Percentiles rank a stretch among this genome's conserved stretches.
Conservation (phyloP, 2,329 filamentous ascomycete species). For the Pestalotiopsis sp. region DNA sequence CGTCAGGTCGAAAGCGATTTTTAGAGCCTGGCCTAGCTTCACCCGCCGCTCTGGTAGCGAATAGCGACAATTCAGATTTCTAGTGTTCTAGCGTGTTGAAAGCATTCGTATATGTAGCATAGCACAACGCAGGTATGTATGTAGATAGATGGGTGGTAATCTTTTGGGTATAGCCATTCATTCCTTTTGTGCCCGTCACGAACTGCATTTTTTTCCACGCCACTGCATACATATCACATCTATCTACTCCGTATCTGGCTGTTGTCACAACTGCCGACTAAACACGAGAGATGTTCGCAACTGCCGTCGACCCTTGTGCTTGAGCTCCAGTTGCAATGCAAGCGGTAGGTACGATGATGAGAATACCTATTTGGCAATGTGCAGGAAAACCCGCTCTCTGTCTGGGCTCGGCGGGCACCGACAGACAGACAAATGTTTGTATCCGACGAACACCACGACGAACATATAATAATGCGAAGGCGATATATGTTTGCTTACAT, state of each 20-base stretch:
- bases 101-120: not conserved
- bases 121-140: not conserved
- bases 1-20: slow-evolving; percentile 7
- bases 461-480: not conserved
- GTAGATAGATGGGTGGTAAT: not conserved
- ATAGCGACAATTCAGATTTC: not conserved
- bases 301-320: not conserved
- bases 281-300: not conserved
- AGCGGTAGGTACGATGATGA: no score
- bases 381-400: no score
- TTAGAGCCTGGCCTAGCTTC: slow-evolving; percentile 8
- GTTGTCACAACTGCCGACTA: not conserved
- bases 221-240: no score
- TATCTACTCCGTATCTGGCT: not conserved
- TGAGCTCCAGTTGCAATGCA: no score
- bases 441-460: not conserved
- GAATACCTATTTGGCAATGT: no score
- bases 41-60: slow-evolving; percentile 10
- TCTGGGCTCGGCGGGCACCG: no score
- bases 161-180: no score
- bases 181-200: no score
- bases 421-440: no score
- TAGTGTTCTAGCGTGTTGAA: not conserved
- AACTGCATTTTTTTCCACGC: no score
- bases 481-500: not conserved